Evolutionary conservation across 2,329 filamentous ascomycete genomes (phyloP).

Genomic region (Aspergillus udagawae): DNA sequence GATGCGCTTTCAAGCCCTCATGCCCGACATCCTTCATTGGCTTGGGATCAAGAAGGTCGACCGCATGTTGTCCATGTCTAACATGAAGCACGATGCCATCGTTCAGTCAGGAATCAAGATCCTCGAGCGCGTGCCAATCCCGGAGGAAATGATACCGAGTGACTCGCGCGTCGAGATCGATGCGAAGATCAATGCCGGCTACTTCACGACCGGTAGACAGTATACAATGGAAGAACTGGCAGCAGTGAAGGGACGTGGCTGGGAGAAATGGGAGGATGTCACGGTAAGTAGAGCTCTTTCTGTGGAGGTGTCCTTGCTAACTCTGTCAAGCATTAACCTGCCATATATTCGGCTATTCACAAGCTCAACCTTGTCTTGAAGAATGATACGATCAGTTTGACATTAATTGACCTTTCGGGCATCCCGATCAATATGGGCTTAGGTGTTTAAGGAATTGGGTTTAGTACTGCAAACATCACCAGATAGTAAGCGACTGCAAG

Average conservation of each 20-base stretch:
- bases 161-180: constrained; percentile 98
- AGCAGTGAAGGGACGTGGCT: constrained; percentile 82
- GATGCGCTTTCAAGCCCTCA: constrained; percentile 97
- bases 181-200: constrained; percentile 91
- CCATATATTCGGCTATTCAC: neutral
- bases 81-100: constrained; percentile 57
- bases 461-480: neutral
- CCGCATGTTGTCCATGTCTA: constrained; percentile 97
- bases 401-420: neutral
- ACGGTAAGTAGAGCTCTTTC: constrained; percentile 22
- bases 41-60: constrained; percentile 98
- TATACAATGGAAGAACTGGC: constrained; percentile 83
- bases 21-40: constrained; percentile 98
- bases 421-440: neutral
- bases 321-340: constrained; percentile 17
- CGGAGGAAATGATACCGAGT: constrained; percentile 87
- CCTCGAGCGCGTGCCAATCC: constrained; percentile 83
- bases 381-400: neutral
- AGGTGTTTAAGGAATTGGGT: neutral
- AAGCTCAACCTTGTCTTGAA: neutral
- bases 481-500: neutral
- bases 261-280: constrained; percentile 66
- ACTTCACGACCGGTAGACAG: constrained; percentile 82
- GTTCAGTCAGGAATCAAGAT: constrained; percentile 62
- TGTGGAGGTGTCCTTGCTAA: constrained; percentile 2